These are phyloP conservation scores for Imleria badia DNA, from an alignment of 768 basidiomycete genomes.

Conservation along the genomic window DNA sequence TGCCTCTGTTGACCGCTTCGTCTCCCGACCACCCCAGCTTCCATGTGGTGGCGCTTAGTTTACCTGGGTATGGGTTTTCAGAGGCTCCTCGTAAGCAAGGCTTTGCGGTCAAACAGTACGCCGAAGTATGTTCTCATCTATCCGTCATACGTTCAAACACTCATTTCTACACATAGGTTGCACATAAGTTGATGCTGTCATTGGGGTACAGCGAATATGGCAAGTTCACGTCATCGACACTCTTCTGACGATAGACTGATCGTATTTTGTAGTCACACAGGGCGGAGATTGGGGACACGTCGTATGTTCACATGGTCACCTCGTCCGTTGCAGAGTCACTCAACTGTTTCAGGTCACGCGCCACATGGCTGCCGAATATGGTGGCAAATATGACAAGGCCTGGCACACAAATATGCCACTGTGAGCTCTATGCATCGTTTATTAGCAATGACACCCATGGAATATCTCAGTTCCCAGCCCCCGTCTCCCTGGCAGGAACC, in stretches of 20 bases:
- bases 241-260: neutral
- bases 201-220: conserved; percentile 52
- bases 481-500: conserved; percentile 33
- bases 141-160: no score
- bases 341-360: conserved; percentile 32
- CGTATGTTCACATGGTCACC: conserved; percentile 25
- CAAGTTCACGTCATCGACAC: conserved; percentile 4
- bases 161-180: conserved; percentile 31
- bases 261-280: conserved; percentile 38
- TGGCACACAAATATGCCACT: conserved; percentile 50
- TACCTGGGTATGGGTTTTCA: conserved; percentile 66
- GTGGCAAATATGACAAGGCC: conserved; percentile 45
- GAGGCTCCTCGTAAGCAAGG: conserved; percentile 53
- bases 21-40: conserved; percentile 51
- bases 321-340: neutral
- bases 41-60: conserved; percentile 57
- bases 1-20: conserved; percentile 48
- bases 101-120: conserved; percentile 50
- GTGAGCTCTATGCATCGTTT: conserved; percentile 29
- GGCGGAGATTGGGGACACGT: conserved; percentile 49
- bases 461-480: conserved; percentile 16
- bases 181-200: conserved; percentile 48
- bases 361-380: conserved; percentile 35
- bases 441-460: neutral
- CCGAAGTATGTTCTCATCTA: conserved; percentile 41